Evolutionary conservation across 2,329 filamentous ascomycete genomes (phyloP), one percentile per base, ranked within the genome.

Genomic region (Apiospora kogelbergensis): DNA sequence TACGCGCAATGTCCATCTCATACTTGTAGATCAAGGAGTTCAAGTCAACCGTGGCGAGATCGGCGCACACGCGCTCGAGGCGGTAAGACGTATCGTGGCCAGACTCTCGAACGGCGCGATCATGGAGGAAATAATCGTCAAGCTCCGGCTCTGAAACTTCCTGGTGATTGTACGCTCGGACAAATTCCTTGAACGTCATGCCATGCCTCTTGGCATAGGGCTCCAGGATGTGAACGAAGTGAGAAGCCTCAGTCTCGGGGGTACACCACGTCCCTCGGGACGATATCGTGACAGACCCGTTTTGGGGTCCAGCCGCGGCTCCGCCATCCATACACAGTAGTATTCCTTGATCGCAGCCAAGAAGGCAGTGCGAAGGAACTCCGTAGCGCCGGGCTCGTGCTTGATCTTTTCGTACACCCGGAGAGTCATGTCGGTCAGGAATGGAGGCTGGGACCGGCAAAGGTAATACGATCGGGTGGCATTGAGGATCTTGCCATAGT

Each of bases 401-500:
- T 94, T 94, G 80, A 98, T 98, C 77, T 92, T 92, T 76, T 98
- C 94, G 78, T 96, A 98, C 53, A 97, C 94, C 68, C 94, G 91
- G 65, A 98, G 85, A 13, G 95, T 93, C 94, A 99, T 98, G 80
- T 99, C 96, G 1, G 96, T 99, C 68, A 99, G 84, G 82, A 99
- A 98, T 0, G 96, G 96, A 2, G 96, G 96, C 80, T 99, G 96
- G 2, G 96, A 98, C 69, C 96, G 91, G 72, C 90, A 92, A 20
- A 99, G 89, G 78, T 99, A 99, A 84, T 99, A 99, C 1, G 95
- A 95, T 44, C 96, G 89, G 69, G 96, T 99, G 66, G 96, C 96
- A 80, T 99, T 99, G 73, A 98, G 88, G 70, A 99, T 97, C 84
- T 98, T 99, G 76, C 95, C 95, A 78, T 99, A 99, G 81, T 99